Conservation (phyloP, 768 basidiomycete genomes). For the Trichaptum fuscoviolaceum region DNA sequence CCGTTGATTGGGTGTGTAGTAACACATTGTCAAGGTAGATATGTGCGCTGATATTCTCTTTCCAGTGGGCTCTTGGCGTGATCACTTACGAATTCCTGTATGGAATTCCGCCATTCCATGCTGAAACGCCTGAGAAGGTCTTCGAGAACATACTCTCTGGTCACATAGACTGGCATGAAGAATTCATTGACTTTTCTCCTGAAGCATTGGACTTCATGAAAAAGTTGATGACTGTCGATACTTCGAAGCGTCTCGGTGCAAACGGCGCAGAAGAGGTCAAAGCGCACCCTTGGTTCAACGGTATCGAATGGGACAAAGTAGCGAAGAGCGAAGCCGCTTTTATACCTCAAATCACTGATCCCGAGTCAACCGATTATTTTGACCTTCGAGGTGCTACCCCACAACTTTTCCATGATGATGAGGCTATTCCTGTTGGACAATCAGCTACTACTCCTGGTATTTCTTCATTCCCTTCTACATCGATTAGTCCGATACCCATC, state of each 20-base stretch:
- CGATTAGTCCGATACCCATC: conserved; percentile 32
- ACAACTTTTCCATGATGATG: conserved; percentile 90
- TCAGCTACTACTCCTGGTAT: conserved; percentile 10
- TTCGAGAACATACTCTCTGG: conserved; percentile 98
- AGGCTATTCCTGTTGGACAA: conserved; percentile 31
- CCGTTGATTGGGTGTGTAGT: conserved; percentile 89
- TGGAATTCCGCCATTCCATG: conserved; percentile 96
- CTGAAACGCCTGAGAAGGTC: conserved; percentile 93
- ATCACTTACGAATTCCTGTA: conserved; percentile 98
- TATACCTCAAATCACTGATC: conserved; percentile 91
- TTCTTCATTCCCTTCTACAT: neutral
- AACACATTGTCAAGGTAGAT: conserved; percentile 11
- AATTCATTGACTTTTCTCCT: conserved; percentile 79
- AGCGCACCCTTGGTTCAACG: conserved; percentile 82
- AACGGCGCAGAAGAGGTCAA: conserved; percentile 92
- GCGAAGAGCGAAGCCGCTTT: conserved; percentile 88
- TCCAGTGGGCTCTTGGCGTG: conserved; percentile 95
- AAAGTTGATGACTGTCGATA: conserved; percentile 76
- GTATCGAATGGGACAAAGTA: conserved; percentile 91
- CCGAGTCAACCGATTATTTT: conserved; percentile 99
- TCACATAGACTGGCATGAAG: conserved; percentile 93
- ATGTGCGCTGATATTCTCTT: conserved; percentile 13
- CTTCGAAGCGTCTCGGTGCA: conserved; percentile 72
- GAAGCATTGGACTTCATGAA: conserved; percentile 91
- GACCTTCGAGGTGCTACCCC: conserved; percentile 91